A percentile compares a stretch with the other conserved stretches of the same genome.
These are phyloP conservation scores for Populus simonii DNA, from an alignment of 345 rosid species.

Conservation along the genomic window DNA sequence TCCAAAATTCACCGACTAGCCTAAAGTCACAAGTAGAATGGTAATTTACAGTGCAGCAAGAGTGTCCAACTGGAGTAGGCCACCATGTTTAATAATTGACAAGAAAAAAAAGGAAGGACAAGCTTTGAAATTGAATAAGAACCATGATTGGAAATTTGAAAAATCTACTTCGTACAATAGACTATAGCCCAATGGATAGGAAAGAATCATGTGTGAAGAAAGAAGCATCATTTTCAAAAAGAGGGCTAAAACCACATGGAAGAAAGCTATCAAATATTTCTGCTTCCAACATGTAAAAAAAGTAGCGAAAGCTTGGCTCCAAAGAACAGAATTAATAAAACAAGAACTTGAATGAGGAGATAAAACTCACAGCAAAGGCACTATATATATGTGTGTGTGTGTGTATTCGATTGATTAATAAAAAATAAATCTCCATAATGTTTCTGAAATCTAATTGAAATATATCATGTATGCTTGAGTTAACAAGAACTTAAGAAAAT, in stretches of 20 bases:
- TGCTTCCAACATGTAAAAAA: constrained; percentile 10
- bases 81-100: constrained; percentile 23
- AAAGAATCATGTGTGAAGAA: constrained; percentile 2
- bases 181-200: not conserved
- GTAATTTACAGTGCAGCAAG: not conserved
- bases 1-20: not conserved
- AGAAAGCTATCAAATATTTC: constrained; percentile 18
- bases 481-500: not conserved
- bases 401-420: not conserved
- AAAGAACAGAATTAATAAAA: not conserved
- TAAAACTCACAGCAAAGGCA: not conserved
- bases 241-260: constrained; percentile 22
- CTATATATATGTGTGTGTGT: too few species aligned
- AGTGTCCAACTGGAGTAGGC: not conserved
- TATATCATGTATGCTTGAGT: not conserved
- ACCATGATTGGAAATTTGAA: constrained; percentile 18
- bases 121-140: constrained; percentile 18
- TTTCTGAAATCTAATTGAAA: not conserved
- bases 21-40: not conserved
- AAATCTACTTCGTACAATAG: not conserved
- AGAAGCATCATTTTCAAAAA: constrained; percentile 18
- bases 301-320: constrained; percentile 14
- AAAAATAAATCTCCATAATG: not conserved
- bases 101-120: constrained; percentile 6
- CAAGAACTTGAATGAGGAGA: not conserved